Base-by-base conservation (phyloP, 2,329 filamentous ascomycete species). In the Pestalotiopsis sp. region DNA sequence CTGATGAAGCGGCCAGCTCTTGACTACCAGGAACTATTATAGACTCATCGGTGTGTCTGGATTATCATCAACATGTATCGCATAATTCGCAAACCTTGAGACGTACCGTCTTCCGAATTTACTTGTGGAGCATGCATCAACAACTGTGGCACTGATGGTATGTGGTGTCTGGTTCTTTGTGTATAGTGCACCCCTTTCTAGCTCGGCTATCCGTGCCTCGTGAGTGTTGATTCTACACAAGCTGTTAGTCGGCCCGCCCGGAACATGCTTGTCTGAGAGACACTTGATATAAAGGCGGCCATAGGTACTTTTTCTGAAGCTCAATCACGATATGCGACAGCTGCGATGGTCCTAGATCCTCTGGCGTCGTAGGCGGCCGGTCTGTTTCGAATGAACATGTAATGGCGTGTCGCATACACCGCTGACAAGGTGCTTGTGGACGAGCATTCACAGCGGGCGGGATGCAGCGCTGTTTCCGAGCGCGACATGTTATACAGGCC, bases 401-500 rank as follows among this genome's bases (percentile, higher is more conserved):
- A 6, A 65, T 65, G 14, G 27, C 63, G 17, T 65, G 63, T 12
- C 63, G 38, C 63, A 65, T 56, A 39, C 63, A 65, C 6, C 63
- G 38, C 45, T 65, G 63, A 25, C 63, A 65, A 25, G 63, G 63
- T n/a, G 63, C 63, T 17, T 65, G 63, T 2, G 45, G 25, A 13
- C 25, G 63, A 7, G 38, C 45, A 25, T 49, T 52, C 13, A 13
- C 20, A 6, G 20, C 39, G 39, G 63, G 63, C 41, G 63, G 63
- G 6, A 56, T 49, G 12, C 63, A 65, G 23, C 63, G 38, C 63
- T 65, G 63, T 14, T 65, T 65, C 4, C 63, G 63, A 14, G 45
- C 45, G n/a, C 63, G 63, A 25, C 63, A 65, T 13, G 63, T 56
- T 49, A 65, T 65, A 39, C 63, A 65, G 63, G 63, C 63, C 45